A percentile compares a stretch with the other conserved stretches of the same genome.
Conservation (phyloP, 2,329 filamentous ascomycete genomes). For the Fusarium sp. region DNA sequence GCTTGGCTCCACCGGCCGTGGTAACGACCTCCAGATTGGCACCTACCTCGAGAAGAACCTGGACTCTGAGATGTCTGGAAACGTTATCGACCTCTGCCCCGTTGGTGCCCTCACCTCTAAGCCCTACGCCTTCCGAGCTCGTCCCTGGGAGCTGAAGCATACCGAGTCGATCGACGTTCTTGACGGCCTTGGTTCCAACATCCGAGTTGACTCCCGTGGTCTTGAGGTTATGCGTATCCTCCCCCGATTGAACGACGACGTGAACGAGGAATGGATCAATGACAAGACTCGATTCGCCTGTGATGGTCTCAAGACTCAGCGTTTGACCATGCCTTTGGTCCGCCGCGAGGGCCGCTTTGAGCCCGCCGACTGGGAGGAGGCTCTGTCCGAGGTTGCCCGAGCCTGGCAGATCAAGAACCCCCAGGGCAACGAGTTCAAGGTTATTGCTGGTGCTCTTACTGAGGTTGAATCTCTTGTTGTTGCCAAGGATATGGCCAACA, state of each 20-base stretch:
- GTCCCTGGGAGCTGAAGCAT: conserved; percentile 97
- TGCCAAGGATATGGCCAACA: conserved; percentile 97
- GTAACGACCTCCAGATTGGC: conserved; percentile 97
- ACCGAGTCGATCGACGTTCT: conserved; percentile 95
- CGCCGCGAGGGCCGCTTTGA: conserved; percentile 90
- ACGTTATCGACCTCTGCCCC: conserved; percentile 97
- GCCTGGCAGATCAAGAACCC: conserved; percentile 81
- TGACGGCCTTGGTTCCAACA: conserved; percentile 91
- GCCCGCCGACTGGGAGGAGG: conserved; percentile 94
- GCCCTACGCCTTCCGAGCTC: conserved; percentile 95
- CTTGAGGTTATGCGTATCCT: conserved; percentile 95
- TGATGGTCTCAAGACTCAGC: conserved; percentile 94
- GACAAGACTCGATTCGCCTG: conserved; percentile 97
- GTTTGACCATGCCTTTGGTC: conserved; percentile 89
- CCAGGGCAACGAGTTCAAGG: conserved; percentile 94
- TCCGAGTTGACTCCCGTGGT: conserved; percentile 90
- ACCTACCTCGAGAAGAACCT: conserved; percentile 96
- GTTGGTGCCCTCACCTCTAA: conserved; percentile 97
- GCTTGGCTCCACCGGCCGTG: conserved; percentile 90
- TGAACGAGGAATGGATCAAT: conserved; percentile 99
- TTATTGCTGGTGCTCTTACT: conserved; percentile 85
- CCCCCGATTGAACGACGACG: conserved; percentile 92
- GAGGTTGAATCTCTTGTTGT: conserved; percentile 95
- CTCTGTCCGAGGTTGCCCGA: conserved; percentile 82
- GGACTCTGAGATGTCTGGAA: conserved; percentile 93